Percentiles rank a stretch among this genome's conserved stretches.
phyloP scores from a whole-genome alignment of 805 yeast genomes.

The Tanozyma kutaoensis region DNA sequence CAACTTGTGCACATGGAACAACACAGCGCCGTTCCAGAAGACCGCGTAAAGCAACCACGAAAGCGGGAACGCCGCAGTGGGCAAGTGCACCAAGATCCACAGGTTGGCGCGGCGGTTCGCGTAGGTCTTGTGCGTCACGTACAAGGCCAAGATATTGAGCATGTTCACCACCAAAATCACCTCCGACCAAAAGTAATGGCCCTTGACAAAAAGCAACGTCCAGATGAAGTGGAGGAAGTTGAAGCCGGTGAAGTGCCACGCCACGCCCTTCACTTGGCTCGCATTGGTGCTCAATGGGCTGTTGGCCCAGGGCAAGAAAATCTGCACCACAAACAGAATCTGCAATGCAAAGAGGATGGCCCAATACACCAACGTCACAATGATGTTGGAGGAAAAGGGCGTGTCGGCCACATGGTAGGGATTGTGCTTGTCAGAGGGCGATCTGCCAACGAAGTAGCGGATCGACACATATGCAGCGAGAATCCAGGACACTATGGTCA shows the following conservation, averaged over 20 bases:
- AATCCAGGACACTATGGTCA: slow-evolving; percentile 39
- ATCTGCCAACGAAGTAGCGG: slow-evolving; percentile 43
- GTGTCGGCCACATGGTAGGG: slow-evolving; percentile 45
- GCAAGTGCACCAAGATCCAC: slow-evolving; percentile 50
- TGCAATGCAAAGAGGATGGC: slow-evolving; percentile 38
- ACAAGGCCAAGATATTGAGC: slow-evolving; percentile 40
- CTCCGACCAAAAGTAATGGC: slow-evolving; percentile 47
- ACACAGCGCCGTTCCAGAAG: slow-evolving; percentile 79
- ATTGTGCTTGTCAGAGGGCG: slow-evolving; percentile 29
- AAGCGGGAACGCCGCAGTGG: slow-evolving; percentile 57
- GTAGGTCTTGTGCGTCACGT: slow-evolving; percentile 49
- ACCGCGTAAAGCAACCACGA: slow-evolving; percentile 63
- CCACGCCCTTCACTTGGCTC: slow-evolving; percentile 23
- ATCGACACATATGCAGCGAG: slow-evolving; percentile 44
- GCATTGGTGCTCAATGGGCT: slow-evolving; percentile 4
- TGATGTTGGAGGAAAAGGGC: slow-evolving; percentile 52
- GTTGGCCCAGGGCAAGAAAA: slow-evolving; percentile 21
- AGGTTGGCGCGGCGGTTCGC: slow-evolving; percentile 34
- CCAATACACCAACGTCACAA: slow-evolving; percentile 47
- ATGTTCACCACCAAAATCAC: slow-evolving; percentile 46
- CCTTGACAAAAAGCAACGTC: slow-evolving; percentile 46
- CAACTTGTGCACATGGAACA: slow-evolving; percentile 48
- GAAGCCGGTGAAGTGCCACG: slow-evolving; percentile 51
- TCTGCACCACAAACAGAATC: slow-evolving; percentile 32
- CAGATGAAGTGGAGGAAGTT: slow-evolving; percentile 50